These are phyloP conservation scores for Theobroma cacao DNA, from an alignment of 345 rosid species.

Conservation along the genomic window DNA sequence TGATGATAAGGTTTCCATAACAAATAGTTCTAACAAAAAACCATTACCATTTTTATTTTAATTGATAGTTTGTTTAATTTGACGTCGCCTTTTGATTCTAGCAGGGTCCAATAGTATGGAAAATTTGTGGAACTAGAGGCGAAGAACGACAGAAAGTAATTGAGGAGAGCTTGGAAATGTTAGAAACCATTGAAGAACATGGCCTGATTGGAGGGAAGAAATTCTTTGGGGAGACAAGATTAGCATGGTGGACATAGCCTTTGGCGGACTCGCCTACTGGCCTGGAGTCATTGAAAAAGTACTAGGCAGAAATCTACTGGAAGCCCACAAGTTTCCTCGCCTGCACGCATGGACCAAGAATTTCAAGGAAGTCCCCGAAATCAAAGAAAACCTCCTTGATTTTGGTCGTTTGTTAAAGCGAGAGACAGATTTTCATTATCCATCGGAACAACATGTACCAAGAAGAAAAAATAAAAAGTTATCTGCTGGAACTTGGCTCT, in stretches of 20 bases:
- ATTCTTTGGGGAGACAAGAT: conserved; percentile 17
- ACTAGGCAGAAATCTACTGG: not conserved
- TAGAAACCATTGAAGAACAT: conserved; percentile 13
- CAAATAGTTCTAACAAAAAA: not conserved
- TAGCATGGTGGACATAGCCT: conserved; percentile 23
- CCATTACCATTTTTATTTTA: not conserved
- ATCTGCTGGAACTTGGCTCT: not conserved
- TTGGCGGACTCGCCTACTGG: conserved; percentile 20
- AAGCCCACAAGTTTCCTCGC: conserved; percentile 14
- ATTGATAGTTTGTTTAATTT: not conserved
- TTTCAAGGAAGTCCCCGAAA: not conserved
- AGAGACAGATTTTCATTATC: not conserved
- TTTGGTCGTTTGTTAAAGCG: not conserved
- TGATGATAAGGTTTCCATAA: conserved; percentile 36
- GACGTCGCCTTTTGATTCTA: not conserved
- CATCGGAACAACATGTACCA: not conserved
- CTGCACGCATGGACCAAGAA: conserved; percentile 6
- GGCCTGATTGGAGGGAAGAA: conserved; percentile 9
- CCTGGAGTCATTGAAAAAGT: not conserved
- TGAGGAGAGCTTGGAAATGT: conserved; percentile 11
- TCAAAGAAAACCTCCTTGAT: conserved; percentile 17
- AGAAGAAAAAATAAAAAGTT: no score
- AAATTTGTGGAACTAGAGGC: not conserved
- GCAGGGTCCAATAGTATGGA: conserved; percentile 11
- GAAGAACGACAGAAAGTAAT: conserved; percentile 7